Base-by-base conservation (phyloP, 225 moss, liverwort and hornwort species). In the Pleurozium schreberi region DNA sequence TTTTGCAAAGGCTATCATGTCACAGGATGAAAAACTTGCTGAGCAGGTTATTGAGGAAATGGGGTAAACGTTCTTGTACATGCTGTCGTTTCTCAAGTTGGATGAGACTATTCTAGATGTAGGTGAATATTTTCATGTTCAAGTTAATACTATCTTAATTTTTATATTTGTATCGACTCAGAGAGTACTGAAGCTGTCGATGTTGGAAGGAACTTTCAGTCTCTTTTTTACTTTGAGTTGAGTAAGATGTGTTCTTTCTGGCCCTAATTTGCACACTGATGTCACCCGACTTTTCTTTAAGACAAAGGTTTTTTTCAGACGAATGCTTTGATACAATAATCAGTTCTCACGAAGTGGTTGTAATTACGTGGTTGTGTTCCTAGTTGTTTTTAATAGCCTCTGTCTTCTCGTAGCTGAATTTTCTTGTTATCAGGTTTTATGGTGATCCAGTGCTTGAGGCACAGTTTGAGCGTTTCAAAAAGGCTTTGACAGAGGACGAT, bases 31-130 rank as follows among this genome's bases (percentile, higher is more conserved):
- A 84, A 91, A 85, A 87, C 91, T 96, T 93, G 96, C 98, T 88
- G 96, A 96, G 90, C 93, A 93, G 83, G 92, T 96, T 89, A 94
- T 98, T 89, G 89, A 93, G 88, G 96, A 96, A 92, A 96, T 98
- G 96, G 96, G 98, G 96, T 98, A 94, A 87, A 74, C 42, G 22
- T 42, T 86, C 63, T 77, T 30, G 67, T 75, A 43, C 45, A 81
- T 84, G 71, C n/a, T 62, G 79, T 84, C 62, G 40, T 84, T 87
- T 86, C 65, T 14, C 64, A 17, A 87, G 43, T 70, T 64, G 50
- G 49, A 58, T 55, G 49, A 71, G 31, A 60, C 20, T 57, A 73
- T 89, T 80, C 30, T 84, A 75, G 68, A 66, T 85, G 67, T 57
- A 80, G 66, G 59, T 40, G 43, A 53, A 88, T 31, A 79, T 88